Evolutionary conservation across 805 yeast species (phyloP), one percentile per base, ranked within the genome.

Genomic region (Zygotorulaspora chibaensis): DNA sequence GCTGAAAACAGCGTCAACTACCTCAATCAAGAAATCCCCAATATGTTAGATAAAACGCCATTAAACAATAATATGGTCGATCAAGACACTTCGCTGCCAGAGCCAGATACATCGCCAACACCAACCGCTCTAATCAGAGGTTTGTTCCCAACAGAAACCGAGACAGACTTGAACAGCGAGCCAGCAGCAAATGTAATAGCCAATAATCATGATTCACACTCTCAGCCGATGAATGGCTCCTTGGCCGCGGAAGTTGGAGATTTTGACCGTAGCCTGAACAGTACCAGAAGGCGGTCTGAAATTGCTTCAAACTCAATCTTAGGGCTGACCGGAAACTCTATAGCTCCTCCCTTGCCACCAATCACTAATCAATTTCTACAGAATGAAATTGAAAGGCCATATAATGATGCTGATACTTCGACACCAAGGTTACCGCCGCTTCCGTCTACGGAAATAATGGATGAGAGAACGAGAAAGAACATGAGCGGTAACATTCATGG

Each of bases 11-110:
- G 59, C 42, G 37, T 52, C 10, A 40, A 43, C 9, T 56, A 46
- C 37, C 42, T 45, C 33, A 37, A 37, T 23, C 45, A 40, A 23
- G 46, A 41, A 27, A 42, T 56, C 4, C 60, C 63, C 8, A 55
- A 54, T 37, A 38, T 58, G 8, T 38, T 58, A 9, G 62, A 58
- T 2, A 56, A 50, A 26, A 49, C 59, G 0, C 58, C 60, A 3
- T 39, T 57, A 9, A 54, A 52, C 34, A 45, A 42, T 26, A 36
- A 40, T 36, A 25, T 28, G 13, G 18, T 30, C 13, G 36, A 47
- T 20, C 46, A 29, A 15, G 48, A 42, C 18, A 26, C 43, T 4
- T 38, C 52, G 13, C 29, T 48, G 29, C 43, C 35, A 9, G 52
- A 48, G 11, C 47, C 37, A 7, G 38, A 40, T 16, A 23, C 45